A percentile compares a stretch with the other conserved stretches of the same genome.
These are phyloP conservation scores for Penicillium sp. DNA, from an alignment of 2,329 filamentous ascomycete genomes.

Conservation along the genomic window DNA sequence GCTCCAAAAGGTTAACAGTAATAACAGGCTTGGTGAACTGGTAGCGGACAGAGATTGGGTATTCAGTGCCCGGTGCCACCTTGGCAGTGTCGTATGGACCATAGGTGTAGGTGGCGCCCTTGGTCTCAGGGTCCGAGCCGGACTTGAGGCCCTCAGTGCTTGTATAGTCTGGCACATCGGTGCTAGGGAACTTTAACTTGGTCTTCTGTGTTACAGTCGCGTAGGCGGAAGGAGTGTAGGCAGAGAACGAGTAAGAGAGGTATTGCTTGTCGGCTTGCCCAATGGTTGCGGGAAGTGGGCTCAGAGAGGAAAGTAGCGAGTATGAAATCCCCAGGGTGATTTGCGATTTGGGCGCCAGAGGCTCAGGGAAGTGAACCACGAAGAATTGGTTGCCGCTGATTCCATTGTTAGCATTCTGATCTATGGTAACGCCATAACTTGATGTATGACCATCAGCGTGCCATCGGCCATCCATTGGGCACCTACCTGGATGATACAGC, in stretches of 20 bases:
- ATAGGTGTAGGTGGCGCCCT: slow-evolving; percentile 84
- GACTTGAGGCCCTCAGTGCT: slow-evolving; percentile 63
- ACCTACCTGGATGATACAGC: slow-evolving; percentile 56
- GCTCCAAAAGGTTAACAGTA: slow-evolving; percentile 76
- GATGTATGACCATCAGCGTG: slow-evolving; percentile 8
- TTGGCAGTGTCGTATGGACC: slow-evolving; percentile 74
- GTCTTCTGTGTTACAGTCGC: slow-evolving; percentile 91
- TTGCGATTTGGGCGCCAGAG: slow-evolving; percentile 74
- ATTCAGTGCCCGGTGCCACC: slow-evolving; percentile 72
- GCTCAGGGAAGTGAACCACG: slow-evolving; percentile 73
- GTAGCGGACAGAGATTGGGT: slow-evolving; percentile 79
- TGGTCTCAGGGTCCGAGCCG: slow-evolving; percentile 73
- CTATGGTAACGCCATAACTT: neutral
- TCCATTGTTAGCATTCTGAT: slow-evolving; percentile 8
- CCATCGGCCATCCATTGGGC: slow-evolving; percentile 54
- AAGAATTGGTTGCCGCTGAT: slow-evolving; percentile 76
- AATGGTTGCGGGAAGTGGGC: slow-evolving; percentile 78
- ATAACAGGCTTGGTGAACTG: slow-evolving; percentile 93
- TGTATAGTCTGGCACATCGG: slow-evolving; percentile 82
- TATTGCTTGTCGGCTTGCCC: slow-evolving; percentile 85
- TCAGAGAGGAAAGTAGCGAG: slow-evolving; percentile 75
- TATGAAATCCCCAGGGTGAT: slow-evolving; percentile 87
- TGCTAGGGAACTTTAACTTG: slow-evolving; percentile 83
- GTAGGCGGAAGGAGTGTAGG: slow-evolving; percentile 83
- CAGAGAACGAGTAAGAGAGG: slow-evolving; percentile 81